Percentiles rank a stretch among this genome's conserved stretches.
Conservation (phyloP, 1,284 basidiomycete genomes). For the Volvariella volvacea region DNA sequence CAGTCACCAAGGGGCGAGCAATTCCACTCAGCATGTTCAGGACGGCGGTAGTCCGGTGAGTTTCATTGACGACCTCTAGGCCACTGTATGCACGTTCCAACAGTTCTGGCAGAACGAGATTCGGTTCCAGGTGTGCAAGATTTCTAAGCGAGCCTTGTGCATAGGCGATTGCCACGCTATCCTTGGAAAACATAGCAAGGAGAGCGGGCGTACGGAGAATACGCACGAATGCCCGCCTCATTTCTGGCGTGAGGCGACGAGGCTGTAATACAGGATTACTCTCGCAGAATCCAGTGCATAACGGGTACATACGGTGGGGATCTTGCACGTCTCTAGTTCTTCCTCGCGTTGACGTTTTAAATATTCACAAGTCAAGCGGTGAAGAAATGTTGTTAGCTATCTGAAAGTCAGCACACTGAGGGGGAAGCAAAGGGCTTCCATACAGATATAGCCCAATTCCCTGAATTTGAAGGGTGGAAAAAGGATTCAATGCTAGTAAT, state of each 20-base stretch:
- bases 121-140: conserved; percentile 80
- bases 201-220: conserved; percentile 85
- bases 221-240: conserved; percentile 80
- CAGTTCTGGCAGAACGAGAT: conserved; percentile 86
- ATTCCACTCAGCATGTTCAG: conserved; percentile 84
- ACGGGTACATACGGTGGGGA: conserved; percentile 53
- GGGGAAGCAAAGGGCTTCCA: conserved; percentile 12
- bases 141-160: conserved; percentile 68
- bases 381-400: conserved; percentile 71
- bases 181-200: conserved; percentile 95
- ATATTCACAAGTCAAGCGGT: conserved; percentile 78
- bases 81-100: conserved; percentile 90
- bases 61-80: conserved; percentile 91
- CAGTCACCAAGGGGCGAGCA: conserved; percentile 73
- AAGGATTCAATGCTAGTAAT: conserved; percentile 92
- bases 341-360: conserved; percentile 82
- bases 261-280: conserved; percentile 29
- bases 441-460: conserved; percentile 61
- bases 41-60: conserved; percentile 87
- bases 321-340: conserved; percentile 73
- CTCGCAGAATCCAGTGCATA: neutral
- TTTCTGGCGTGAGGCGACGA: conserved; percentile 75
- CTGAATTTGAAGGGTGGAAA: conserved; percentile 85
- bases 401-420: conserved; percentile 5
- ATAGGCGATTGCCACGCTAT: conserved; percentile 57